Percentiles rank a stretch among this genome's conserved stretches.
These are phyloP conservation scores for Kwoniella botswanensis DNA, from an alignment of 768 basidiomycete genomes.

Conservation along the genomic window DNA sequence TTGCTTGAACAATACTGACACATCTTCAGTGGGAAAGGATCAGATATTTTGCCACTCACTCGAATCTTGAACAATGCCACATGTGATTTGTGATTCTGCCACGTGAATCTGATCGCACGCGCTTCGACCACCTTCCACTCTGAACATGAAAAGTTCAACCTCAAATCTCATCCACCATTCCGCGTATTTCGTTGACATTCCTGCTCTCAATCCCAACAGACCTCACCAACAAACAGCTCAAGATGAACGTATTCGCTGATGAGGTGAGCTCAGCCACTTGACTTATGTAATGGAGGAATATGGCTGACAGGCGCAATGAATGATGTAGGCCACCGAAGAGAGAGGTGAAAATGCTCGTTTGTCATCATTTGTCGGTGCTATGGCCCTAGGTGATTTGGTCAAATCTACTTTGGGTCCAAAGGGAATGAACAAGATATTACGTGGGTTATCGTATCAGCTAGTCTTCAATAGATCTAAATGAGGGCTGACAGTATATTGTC, in stretches of 20 bases:
- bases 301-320: too few relatives aligned
- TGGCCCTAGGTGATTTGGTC: conserved; percentile 96
- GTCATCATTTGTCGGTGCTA: conserved; percentile 95
- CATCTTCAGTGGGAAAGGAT: too few relatives aligned
- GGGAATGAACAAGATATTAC: conserved; percentile 99
- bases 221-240: conserved; percentile 16
- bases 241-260: conserved; percentile 52
- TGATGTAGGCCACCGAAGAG: conserved; percentile 67
- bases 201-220: neutral
- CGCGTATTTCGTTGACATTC: conserved; percentile 18
- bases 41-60: neutral
- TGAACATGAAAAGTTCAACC: conserved; percentile 6
- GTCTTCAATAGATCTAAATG: neutral
- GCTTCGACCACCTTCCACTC: conserved; percentile 17
- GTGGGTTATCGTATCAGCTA: conserved; percentile 36
- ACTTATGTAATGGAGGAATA: too few relatives aligned
- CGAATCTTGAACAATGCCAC: conserved; percentile 11
- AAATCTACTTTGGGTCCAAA: conserved; percentile 98
- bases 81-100: neutral
- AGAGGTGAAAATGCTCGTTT: conserved; percentile 97
- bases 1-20: too few relatives aligned
- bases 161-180: conserved; percentile 9
- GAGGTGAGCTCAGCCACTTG: conserved; percentile 33
- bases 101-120: neutral
- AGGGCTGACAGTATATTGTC: neutral